Evolutionary conservation across 805 yeast genomes (phyloP), one percentile per base, ranked within the genome.

Genomic region (Wickerhamiella slavikovae): DNA sequence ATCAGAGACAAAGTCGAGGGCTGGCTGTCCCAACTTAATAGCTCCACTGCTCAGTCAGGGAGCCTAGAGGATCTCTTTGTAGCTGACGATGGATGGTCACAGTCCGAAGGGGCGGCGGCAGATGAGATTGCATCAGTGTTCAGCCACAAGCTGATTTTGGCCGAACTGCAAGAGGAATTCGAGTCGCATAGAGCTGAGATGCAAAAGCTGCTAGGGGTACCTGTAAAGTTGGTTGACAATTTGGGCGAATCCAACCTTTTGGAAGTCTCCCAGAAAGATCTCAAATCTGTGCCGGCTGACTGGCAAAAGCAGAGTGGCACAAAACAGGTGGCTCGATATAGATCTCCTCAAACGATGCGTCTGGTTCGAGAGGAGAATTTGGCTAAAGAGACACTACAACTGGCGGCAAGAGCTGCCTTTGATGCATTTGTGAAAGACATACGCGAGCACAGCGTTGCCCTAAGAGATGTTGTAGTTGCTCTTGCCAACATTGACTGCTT

Each of bases 271-370:
- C 70, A 71, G 36, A 51, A 63, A 9, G 65, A 65, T 25, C 56
- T 63, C 2, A 65, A 64, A 25, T 49, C 53, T 1, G 49, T 83
- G 2, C 96, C 96, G 0, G 40, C 54, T 2, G 68, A 66, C 29
- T 85, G 94, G 93, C 52, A 73, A 9, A 74, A 78, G 39, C 64
- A 77, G 17, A 74, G 66, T 40, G 74, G 74, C 64, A 91, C 27
- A 57, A 68, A 43, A 36, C 48, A 68, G 2, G 71, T 79, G 1
- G 65, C 80, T 2, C 54, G 96, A 33, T 83, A 68, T 48, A 56
- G 82, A 34, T 59, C 93, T 0, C 78, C 92, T 0, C 52, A 49
- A 18, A 60, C 71, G 1, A 39, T 56, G 2, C 51, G 54, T 11
- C 51, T 77, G 17, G 60, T 70, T 28, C 67, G 68, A 30, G 47